A percentile compares a stretch with the other conserved stretches of the same genome.
These are phyloP conservation scores for Tubosaeta brunneosetosa DNA, from an alignment of 768 basidiomycete genomes.

Conservation along the genomic window DNA sequence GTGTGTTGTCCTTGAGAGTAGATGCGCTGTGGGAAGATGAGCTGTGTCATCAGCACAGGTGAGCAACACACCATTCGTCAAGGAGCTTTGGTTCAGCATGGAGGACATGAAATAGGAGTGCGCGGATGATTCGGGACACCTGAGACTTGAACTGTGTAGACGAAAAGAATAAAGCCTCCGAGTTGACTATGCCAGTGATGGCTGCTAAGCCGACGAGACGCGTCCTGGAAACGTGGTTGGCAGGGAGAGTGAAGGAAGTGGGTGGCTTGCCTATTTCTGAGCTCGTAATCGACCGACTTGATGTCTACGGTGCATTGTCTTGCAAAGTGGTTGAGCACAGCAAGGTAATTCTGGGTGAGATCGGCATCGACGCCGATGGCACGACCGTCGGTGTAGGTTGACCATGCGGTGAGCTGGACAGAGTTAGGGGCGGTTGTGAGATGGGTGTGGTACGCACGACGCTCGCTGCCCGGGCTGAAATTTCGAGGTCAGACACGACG, in stretches of 20 bases:
- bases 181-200: constrained; percentile 72
- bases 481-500: constrained; percentile 64
- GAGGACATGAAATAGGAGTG: constrained; percentile 65
- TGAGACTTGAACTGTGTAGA: constrained; percentile 69
- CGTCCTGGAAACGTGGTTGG: constrained; percentile 43
- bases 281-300: constrained; percentile 58
- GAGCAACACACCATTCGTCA: constrained; percentile 56
- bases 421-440: not conserved
- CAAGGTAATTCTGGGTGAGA: constrained; percentile 67
- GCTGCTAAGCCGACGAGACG: constrained; percentile 84
- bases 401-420: constrained; percentile 83
- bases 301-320: constrained; percentile 48
- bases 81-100: constrained; percentile 56
- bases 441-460: constrained; percentile 49
- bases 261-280: constrained; percentile 61
- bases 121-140: constrained; percentile 62
- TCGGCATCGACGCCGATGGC: constrained; percentile 72
- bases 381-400: constrained; percentile 85
- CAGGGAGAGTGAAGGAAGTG: not conserved
- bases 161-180: constrained; percentile 77
- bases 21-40: constrained; percentile 40
- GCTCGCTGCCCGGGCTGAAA: constrained; percentile 71
- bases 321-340: constrained; percentile 62
- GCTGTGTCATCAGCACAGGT: not conserved
- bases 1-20: constrained; percentile 62